Conservation (phyloP, 768 basidiomycete genomes). For the Trametes coccinea region DNA sequence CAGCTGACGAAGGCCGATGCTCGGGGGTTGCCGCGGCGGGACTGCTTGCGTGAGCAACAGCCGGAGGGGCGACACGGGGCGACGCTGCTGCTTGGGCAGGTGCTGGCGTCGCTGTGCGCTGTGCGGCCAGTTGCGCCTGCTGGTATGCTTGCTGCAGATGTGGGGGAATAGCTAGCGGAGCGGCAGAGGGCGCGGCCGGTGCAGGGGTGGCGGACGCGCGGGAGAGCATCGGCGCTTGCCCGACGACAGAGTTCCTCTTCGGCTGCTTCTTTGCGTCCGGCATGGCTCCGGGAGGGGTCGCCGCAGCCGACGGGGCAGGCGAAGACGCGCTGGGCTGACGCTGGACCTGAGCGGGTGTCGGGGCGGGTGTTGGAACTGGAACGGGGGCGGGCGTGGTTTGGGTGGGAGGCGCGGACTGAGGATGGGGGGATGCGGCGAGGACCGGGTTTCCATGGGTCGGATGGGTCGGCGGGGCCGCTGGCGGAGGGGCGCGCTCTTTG, state of each 20-base stretch:
- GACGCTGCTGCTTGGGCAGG: constrained; percentile 20
- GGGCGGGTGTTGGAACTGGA: constrained; percentile 6
- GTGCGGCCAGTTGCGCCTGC: constrained; percentile 8
- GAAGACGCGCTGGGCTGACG: constrained; percentile 6
- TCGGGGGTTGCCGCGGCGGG: constrained; percentile 12
- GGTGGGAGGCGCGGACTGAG: background rate
- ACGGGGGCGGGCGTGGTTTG: constrained; percentile 1
- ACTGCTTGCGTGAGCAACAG: constrained; percentile 18
- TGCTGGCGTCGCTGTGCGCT: constrained; percentile 16
- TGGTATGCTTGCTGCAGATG: constrained; percentile 26
- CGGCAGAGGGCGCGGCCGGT: constrained; percentile 18
- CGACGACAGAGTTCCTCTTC: constrained; percentile 8
- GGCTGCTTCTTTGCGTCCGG: constrained; percentile 10
- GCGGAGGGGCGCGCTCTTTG: constrained; percentile 10
- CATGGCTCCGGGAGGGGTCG: background rate
- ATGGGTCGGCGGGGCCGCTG: background rate
- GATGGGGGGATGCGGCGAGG: constrained; percentile 5
- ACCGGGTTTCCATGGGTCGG: background rate
- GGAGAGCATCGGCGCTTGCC: constrained; percentile 17
- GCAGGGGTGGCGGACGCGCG: constrained; percentile 24
- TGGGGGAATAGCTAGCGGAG: constrained; percentile 26
- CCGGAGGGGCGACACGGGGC: constrained; percentile 14
- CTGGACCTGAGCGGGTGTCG: background rate
- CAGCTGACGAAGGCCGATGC: constrained; percentile 17
- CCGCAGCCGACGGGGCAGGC: constrained; percentile 6